Base-by-base conservation (phyloP, 345 rosid species). In the Eutrema yunnanense region DNA sequence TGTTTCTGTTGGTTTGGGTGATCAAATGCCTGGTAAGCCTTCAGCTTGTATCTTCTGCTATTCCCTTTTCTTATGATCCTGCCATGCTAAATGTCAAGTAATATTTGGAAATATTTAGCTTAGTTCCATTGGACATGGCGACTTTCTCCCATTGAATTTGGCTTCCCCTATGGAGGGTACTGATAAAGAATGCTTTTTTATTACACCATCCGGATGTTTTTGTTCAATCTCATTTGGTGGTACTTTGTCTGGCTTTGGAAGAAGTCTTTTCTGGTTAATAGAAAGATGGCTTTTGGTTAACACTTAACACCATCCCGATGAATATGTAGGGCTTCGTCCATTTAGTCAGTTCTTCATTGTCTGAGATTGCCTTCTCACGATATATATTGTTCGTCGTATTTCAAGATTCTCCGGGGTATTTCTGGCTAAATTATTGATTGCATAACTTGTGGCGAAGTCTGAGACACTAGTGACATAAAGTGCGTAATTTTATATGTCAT, bases 21-120 rank as follows among this genome's bases (percentile, higher is more conserved):
- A 84, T 78, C 78, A 88, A 84, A 92, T 92, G 98, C 96, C 98
- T 44, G 99, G 99, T 95, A 92, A 77, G 71, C 69, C 9, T 8
- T 27, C 57, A 32, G 34, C 61, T 74, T 63, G 26, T 9, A 14
- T 26, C 41, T 59, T 56, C 41, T 69, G 9, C 1, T 12, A n/a
- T 29, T 44, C n/a, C 8, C 5, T 9, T 46, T 4, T 9, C 32
- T 33, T 16, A 12, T n/a, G 34, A 30, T 65, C 26, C 12, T 22
- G 41, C 32, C 6, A 8, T 16, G 59, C 53, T 65, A 5, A 37
- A 7, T 48, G 26, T 56, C 14, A 44, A 37, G 26, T 63, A 0
- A 9, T 29, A 2, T n/a, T 4, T 65, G 36, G 41, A 37, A 50
- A 51, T 4, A 49, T 8, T 51, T 51, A 33, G 27, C 41, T 16